Base-by-base conservation (phyloP, 257 asterid species). In the Lycium ferocissimum region DNA sequence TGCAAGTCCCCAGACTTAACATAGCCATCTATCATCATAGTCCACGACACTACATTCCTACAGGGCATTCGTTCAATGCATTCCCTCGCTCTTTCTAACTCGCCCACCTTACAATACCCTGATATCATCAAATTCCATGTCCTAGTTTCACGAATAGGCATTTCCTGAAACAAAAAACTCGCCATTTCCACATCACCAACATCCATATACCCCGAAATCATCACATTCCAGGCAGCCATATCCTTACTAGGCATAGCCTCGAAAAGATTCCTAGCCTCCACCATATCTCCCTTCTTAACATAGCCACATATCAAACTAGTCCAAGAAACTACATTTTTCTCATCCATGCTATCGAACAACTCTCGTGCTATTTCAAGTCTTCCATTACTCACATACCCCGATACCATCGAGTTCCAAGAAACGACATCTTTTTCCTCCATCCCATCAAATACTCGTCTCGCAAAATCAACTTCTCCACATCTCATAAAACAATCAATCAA, bases 391-490 rank as follows among this genome's bases (percentile, higher is more conserved):
- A 78, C 82, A 53, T 78, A 78, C 26, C 87, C 87, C 1, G 87
- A 67, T 43, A 85, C 22, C 87, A 85, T 67, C 13, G 84, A 58
- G 57, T 84, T 84, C 86, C 86, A 84, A 78, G 86, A 84, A 47
- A 84, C 83, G 49, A 85, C 84, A 80, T 85, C 87, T 37, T 40
- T 85, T 80, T 80, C 87, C 51, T 80, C 85, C 87, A 85, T 80
- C 58, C 73, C 81, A 22, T 80, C 87, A 69, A 85, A 85, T 76
- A 85, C 63, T 43, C 63, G 51, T 67, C 81, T 73, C 37, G 72
- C 87, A 1, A 3, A 85, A 61, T 57, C 69, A 69, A 85, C 65
- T 14, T 80, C 58, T 38, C 87, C 84, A 80, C 87, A 85, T 65
- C 58, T 66, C 81, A 67, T 76, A 40, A 56, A 80, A 33, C 83